These are phyloP conservation scores for Conidiobolus coronatus DNA, from an alignment of 371 early-diverging fungal species.

Conservation along the genomic window DNA sequence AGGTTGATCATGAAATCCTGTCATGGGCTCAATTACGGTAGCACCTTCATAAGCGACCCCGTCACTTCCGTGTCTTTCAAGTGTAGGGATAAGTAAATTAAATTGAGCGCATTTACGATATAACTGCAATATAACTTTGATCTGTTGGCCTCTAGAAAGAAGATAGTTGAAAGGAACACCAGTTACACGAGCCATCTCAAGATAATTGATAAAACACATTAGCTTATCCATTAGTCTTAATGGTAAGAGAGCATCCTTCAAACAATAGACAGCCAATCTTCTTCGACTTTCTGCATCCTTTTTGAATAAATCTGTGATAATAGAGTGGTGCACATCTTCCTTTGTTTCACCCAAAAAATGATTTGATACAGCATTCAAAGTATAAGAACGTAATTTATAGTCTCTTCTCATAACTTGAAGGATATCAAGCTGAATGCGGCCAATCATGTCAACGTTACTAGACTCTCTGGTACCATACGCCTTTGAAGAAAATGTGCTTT, in stretches of 20 bases:
- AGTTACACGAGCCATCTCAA: constrained; percentile 98
- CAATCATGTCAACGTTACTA: constrained; percentile 74
- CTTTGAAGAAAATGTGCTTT: constrained; percentile 73
- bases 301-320: constrained; percentile 92
- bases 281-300: constrained; percentile 90
- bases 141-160: constrained; percentile 88
- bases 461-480: constrained; percentile 84
- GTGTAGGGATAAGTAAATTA: constrained; percentile 78
- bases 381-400: constrained; percentile 91
- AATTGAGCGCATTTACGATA: constrained; percentile 73
- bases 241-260: constrained; percentile 98
- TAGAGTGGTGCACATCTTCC: constrained; percentile 98
- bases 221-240: constrained; percentile 90
- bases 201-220: constrained; percentile 93
- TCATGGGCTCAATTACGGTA: constrained; percentile 95
- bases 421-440: constrained; percentile 91
- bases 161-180: constrained; percentile 95
- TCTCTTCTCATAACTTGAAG: constrained; percentile 93
- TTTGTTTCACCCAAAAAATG: constrained; percentile 98
- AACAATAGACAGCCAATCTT: constrained; percentile 95
- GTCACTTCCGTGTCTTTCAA: constrained; percentile 46
- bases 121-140: constrained; percentile 95
- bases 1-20: constrained; percentile 90
- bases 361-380: constrained; percentile 93
- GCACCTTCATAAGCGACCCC: constrained; percentile 97